These are phyloP conservation scores for Cytospora paraplurivora DNA, from an alignment of 2,329 filamentous ascomycete genomes.

Conservation along the genomic window DNA sequence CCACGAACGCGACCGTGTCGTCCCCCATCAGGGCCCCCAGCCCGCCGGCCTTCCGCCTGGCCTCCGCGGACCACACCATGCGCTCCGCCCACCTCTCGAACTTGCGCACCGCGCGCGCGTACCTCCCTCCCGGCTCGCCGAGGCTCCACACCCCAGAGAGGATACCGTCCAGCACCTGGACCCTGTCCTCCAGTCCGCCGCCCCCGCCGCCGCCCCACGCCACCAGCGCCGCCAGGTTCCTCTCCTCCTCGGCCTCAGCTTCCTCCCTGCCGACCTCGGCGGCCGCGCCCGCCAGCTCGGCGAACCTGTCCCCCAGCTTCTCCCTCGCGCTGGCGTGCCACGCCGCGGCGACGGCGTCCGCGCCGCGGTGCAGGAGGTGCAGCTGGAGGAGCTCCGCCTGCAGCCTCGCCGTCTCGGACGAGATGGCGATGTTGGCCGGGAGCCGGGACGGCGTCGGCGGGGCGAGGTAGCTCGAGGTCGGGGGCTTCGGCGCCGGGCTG, in stretches of 20 bases:
- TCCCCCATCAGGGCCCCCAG: constrained; percentile 32
- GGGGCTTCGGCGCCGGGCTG: constrained; percentile 60
- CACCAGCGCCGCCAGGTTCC: constrained; percentile 55
- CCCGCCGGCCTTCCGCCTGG: constrained; percentile 43
- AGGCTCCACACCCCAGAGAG: constrained; percentile 60
- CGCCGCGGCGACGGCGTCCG: constrained; percentile 44
- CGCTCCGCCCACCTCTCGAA: constrained; percentile 63
- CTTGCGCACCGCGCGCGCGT: constrained; percentile 53
- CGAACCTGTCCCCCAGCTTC: constrained; percentile 51
- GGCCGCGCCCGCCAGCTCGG: constrained; percentile 40
- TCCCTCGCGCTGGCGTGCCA: constrained; percentile 60
- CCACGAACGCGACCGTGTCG: constrained; percentile 51
- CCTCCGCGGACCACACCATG: constrained; percentile 50
- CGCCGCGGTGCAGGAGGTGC: constrained; percentile 63
- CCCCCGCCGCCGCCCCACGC: constrained; percentile 47
- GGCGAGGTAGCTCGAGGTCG: constrained; percentile 59
- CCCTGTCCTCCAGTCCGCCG: constrained; percentile 53
- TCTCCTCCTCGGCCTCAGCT: constrained; percentile 48
- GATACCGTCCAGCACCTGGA: constrained; percentile 60
- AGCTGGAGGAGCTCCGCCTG: constrained; percentile 69
- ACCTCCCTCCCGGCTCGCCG: constrained; percentile 57
- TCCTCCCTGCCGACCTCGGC: constrained; percentile 43
- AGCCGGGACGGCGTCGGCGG: constrained; percentile 64
- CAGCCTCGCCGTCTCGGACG: constrained; percentile 58
- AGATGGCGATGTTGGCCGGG: constrained; percentile 60